These are phyloP conservation scores for Corchorus olitorius DNA, from an alignment of 345 rosid genomes.

Conservation along the genomic window DNA sequence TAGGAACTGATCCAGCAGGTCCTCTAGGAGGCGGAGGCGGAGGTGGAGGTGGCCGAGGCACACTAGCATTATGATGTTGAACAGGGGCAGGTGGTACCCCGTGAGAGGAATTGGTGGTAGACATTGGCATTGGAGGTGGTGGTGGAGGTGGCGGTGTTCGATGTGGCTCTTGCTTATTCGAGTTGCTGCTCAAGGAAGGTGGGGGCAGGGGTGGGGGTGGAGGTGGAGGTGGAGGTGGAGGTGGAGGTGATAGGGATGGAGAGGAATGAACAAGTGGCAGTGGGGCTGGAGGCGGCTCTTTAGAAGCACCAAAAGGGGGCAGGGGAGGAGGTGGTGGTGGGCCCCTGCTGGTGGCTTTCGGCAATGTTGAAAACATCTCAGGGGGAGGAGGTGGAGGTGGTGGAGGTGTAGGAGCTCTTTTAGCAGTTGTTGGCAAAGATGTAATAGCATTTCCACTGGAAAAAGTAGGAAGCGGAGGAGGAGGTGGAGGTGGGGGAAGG, in stretches of 20 bases:
- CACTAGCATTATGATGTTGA: conserved; percentile 7
- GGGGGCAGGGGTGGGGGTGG: conserved; percentile 14
- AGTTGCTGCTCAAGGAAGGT: background rate
- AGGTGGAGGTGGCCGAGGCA: conserved; percentile 41
- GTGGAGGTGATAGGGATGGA: conserved; percentile 26
- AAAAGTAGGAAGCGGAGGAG: conserved; percentile 19
- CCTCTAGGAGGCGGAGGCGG: conserved; percentile 36
- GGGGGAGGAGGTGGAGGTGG: conserved; percentile 45
- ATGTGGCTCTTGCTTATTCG: conserved; percentile 18
- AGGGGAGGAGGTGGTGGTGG: conserved; percentile 25
- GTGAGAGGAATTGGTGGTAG: conserved; percentile 29
- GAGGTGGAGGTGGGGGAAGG: conserved; percentile 24
- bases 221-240: conserved; percentile 35
- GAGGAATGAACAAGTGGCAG: conserved; percentile 26
- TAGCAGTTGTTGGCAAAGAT: conserved; percentile 4
- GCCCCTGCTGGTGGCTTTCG: conserved; percentile 14
- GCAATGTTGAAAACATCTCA: conserved; percentile 26
- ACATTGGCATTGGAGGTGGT: conserved; percentile 1
- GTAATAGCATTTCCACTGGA: conserved; percentile 6
- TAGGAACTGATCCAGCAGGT: conserved; percentile 25
- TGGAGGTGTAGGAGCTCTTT: conserved; percentile 31
- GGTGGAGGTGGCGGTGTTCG: conserved; percentile 34
- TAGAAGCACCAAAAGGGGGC: conserved; percentile 14
- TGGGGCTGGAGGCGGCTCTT: conserved; percentile 13
- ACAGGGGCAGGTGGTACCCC: conserved; percentile 18